Percentiles rank a stretch among this genome's conserved stretches.
phyloP scores from a whole-genome alignment of 2,329 filamentous ascomycete species.

The Fusarium citri region DNA sequence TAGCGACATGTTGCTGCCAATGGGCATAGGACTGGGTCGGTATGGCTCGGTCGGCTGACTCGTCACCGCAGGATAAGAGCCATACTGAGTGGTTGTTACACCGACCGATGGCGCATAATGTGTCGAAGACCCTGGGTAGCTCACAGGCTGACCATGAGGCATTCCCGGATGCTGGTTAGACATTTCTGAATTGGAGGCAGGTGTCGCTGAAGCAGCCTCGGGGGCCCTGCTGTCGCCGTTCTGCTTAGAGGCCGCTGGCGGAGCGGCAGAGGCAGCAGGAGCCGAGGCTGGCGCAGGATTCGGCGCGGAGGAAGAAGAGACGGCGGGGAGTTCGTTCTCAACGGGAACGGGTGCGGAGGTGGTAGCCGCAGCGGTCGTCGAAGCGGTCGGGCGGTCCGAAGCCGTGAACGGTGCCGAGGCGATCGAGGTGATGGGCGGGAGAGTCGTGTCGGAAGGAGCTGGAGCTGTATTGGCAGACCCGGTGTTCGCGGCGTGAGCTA shows the following conservation, averaged over 20 bases:
- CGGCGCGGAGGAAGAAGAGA: slow-evolving; percentile 25
- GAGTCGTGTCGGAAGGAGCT: slow-evolving; percentile 36
- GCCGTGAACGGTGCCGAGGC: slow-evolving; percentile 33
- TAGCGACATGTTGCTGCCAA: slow-evolving; percentile 50
- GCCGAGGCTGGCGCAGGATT: slow-evolving; percentile 31
- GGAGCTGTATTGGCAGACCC: slow-evolving; percentile 12
- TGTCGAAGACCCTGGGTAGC: slow-evolving; percentile 46
- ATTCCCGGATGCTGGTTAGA: slow-evolving; percentile 49
- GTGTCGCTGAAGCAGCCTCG: slow-evolving; percentile 42
- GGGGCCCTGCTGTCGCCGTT: slow-evolving; percentile 50
- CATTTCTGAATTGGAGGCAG: slow-evolving; percentile 48
- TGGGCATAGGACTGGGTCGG: slow-evolving; percentile 45
- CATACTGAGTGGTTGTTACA: slow-evolving; percentile 47
- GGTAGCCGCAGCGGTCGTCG: slow-evolving; percentile 32
- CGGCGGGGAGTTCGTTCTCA: slow-evolving; percentile 32
- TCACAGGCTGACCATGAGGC: slow-evolving; percentile 47
- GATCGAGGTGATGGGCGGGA: slow-evolving; percentile 31
- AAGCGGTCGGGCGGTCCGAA: slow-evolving; percentile 31
- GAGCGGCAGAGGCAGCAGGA: slow-evolving; percentile 33
- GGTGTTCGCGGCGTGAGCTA: slow-evolving; percentile 32
- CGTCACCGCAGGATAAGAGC: slow-evolving; percentile 47
- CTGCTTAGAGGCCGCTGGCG: slow-evolving; percentile 42
- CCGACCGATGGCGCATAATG: slow-evolving; percentile 41
- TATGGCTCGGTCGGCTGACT: slow-evolving; percentile 48
- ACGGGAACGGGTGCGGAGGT: slow-evolving; percentile 30